phyloP scores from a whole-genome alignment of 257 asterid species.

The Verbena officinalis region DNA sequence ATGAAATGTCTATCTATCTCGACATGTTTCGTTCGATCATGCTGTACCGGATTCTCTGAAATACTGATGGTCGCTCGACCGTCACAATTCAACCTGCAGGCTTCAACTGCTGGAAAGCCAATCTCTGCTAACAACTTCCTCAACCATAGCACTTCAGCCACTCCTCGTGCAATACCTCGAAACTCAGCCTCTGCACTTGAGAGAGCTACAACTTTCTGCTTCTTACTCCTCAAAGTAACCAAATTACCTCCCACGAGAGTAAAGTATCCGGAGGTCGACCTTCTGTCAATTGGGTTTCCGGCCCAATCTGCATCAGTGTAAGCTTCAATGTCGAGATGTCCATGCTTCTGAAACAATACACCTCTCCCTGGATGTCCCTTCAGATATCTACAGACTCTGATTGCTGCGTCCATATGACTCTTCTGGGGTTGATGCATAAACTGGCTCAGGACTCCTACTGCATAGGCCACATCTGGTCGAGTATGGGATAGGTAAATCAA shows the following conservation, averaged over 20 bases:
- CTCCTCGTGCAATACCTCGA: neutral
- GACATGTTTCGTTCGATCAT: too few species aligned
- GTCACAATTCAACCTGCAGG: too few species aligned
- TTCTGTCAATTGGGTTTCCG: neutral
- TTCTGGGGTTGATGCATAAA: neutral
- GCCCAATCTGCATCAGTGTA: slow-evolving; percentile 7
- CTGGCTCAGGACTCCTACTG: neutral
- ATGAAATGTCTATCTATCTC: too few species aligned
- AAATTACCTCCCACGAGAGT: neutral
- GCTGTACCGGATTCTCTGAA: too few species aligned
- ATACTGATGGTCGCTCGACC: too few species aligned
- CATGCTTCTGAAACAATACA: neutral
- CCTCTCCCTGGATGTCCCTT: neutral
- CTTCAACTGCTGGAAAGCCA: too few species aligned
- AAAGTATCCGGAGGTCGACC: neutral
- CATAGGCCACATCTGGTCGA: neutral
- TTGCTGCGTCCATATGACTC: neutral
- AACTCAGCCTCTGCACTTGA: neutral
- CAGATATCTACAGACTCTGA: neutral
- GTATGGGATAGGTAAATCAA: neutral
- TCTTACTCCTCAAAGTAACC: neutral
- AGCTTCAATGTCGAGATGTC: neutral
- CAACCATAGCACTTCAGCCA: neutral
- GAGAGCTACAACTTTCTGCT: neutral
- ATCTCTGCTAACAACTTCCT: too few species aligned